Evolutionary conservation across 2,329 filamentous ascomycete species (phyloP), one percentile per base, ranked within the genome.

Genomic region (Anthostomella pinea): DNA sequence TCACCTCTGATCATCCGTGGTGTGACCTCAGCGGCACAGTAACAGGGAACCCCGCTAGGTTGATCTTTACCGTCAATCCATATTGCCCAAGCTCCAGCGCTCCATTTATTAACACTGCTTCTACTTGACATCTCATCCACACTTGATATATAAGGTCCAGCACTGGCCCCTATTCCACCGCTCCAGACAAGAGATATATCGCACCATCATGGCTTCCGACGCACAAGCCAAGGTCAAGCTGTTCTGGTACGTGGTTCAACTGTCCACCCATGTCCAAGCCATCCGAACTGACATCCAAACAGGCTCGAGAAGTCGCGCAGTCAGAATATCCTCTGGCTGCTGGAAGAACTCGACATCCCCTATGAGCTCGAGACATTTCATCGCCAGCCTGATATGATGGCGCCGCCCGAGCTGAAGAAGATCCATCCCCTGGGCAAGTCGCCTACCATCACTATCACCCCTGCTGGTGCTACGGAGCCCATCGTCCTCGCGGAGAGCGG

Each of bases 391-490:
- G 55, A 68, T 39, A 74, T 69, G 52, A 69, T 86, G n/a, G 90
- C 90, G 1, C 87, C 87, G 3, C 69, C 79, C 0, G 83, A 86
- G 53, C 74, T 96, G 29, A 82, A 85, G 55, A 72, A 87, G 46
- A 66, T 95, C 23, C 88, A 95, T 56, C 84, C 87, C 0, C 72
- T 96, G 4, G 91, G 91, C 44, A 95, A 95, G 61, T 89, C 87
- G 2, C 91, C 91, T 1, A 67, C 91, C 26, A 67, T 97, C 47
- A 77, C 76, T 7, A 69, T 96, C 51, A 66, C 63, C n/a, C 58
- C 68, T 1, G 50, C 66, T 0, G 64, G 51, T 35, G 43, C 49
- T 11, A 35, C 50, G 5, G 58, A 74, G 48, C 68, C 74, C 2
- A 54, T 78, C 8, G 75, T 91, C 1, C 67, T 96, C 30, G 87